These are phyloP conservation scores for Cercospora janseana DNA, from an alignment of 2,329 filamentous ascomycete species.

Conservation along the genomic window DNA sequence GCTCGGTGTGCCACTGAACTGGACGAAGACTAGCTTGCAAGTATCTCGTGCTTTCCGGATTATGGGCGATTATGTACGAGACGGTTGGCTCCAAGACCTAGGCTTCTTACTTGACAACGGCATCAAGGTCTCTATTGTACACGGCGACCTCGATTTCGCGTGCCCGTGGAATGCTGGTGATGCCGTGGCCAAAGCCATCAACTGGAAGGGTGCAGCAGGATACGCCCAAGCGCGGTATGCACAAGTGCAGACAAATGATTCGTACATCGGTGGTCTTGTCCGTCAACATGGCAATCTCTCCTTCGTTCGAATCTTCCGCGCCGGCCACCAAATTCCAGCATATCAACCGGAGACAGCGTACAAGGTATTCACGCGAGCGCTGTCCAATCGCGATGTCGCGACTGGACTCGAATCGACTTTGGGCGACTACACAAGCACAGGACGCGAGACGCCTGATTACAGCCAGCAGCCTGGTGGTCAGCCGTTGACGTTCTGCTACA, in stretches of 20 bases:
- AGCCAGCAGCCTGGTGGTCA: conserved; percentile 13
- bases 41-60: conserved; percentile 11
- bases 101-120: conserved; percentile 27
- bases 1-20: conserved; percentile 51
- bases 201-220: conserved; percentile 24
- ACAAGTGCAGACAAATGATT: conserved; percentile 29
- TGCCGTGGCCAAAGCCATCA: conserved; percentile 26
- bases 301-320: conserved; percentile 37
- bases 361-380: conserved; percentile 54
- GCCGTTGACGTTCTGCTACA: conserved; percentile 25
- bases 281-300: conserved; percentile 37
- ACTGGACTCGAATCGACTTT: conserved; percentile 49
- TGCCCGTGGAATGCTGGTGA: conserved; percentile 34
- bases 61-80: conserved; percentile 25
- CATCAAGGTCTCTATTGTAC: conserved; percentile 29
- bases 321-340: conserved; percentile 30
- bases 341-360: conserved; percentile 58
- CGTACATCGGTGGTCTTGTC: conserved; percentile 34
- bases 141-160: conserved; percentile 31
- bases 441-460: conserved; percentile 34
- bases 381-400: conserved; percentile 54
- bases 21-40: conserved; percentile 31
- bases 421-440: conserved; percentile 42
- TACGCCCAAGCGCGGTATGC: conserved; percentile 34
- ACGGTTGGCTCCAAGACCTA: conserved; percentile 26